These are phyloP conservation scores for Trichomonas vaginalis DNA, from an alignment of 208 protist species.

Conservation along the genomic window DNA sequence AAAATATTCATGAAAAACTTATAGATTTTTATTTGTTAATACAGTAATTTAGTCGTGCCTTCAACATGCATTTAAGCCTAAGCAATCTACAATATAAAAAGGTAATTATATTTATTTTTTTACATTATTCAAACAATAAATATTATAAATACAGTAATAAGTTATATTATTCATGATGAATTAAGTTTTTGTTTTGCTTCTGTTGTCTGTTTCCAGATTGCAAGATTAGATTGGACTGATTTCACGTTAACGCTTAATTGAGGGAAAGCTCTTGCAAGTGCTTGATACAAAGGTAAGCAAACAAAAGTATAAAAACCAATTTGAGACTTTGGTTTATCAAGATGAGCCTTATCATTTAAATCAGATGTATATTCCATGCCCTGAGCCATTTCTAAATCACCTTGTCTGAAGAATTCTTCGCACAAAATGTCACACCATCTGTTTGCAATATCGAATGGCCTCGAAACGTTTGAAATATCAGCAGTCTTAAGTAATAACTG, in stretches of 20 bases:
- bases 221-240: background rate
- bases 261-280: background rate
- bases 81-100: too few species aligned
- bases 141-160: background rate
- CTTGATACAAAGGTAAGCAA: background rate
- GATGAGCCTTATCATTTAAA: background rate
- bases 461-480: background rate
- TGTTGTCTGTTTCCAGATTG: background rate
- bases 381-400: background rate
- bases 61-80: too few species aligned
- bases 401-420: constrained; percentile 17
- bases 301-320: background rate
- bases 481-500: background rate
- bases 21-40: background rate
- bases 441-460: background rate
- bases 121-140: too few species aligned
- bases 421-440: background rate
- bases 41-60: too few species aligned
- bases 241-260: background rate
- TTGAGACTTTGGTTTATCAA: background rate
- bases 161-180: background rate
- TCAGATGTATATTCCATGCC: background rate
- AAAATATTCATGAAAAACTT: background rate
- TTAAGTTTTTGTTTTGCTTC: background rate
- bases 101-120: too few species aligned